phyloP scores from a whole-genome alignment of 495 filamentous ascomycete species.

The Podospora tetraspora region DNA sequence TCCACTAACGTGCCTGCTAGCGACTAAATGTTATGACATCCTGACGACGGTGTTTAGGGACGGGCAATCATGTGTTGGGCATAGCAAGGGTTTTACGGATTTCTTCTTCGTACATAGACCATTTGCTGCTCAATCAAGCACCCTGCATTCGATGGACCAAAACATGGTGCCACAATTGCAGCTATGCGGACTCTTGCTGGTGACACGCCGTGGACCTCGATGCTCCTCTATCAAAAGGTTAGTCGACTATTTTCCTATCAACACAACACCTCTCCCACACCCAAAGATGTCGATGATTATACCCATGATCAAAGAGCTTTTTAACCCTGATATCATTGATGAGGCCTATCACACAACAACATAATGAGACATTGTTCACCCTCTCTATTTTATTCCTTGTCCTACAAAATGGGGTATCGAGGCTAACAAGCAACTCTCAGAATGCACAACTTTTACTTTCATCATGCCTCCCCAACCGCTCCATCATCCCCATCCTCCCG shows the following conservation, averaged over 20 bases:
- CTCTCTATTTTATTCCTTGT: constrained; percentile 13
- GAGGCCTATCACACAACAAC: constrained; percentile 43
- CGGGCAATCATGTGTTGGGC: constrained; percentile 35
- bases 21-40: constrained; percentile 37
- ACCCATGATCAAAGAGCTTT: constrained; percentile 48
- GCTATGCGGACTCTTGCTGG: neutral
- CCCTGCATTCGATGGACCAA: constrained; percentile 27
- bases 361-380: constrained; percentile 43
- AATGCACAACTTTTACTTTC: neutral
- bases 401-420: constrained; percentile 25
- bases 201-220: neutral
- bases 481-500: too few relatives aligned
- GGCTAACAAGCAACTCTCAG: constrained; percentile 24
- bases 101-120: constrained; percentile 41
- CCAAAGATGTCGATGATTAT: constrained; percentile 47
- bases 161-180: neutral
- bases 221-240: constrained; percentile 32
- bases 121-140: constrained; percentile 41
- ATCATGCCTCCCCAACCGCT: neutral
- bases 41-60: constrained; percentile 32
- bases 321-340: constrained; percentile 48
- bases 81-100: constrained; percentile 32
- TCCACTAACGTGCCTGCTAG: constrained; percentile 28
- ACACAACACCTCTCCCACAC: neutral
- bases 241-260: constrained; percentile 28